Evolutionary conservation across 805 yeast genomes (phyloP).

Genomic region (Starmerella riodocensis): DNA sequence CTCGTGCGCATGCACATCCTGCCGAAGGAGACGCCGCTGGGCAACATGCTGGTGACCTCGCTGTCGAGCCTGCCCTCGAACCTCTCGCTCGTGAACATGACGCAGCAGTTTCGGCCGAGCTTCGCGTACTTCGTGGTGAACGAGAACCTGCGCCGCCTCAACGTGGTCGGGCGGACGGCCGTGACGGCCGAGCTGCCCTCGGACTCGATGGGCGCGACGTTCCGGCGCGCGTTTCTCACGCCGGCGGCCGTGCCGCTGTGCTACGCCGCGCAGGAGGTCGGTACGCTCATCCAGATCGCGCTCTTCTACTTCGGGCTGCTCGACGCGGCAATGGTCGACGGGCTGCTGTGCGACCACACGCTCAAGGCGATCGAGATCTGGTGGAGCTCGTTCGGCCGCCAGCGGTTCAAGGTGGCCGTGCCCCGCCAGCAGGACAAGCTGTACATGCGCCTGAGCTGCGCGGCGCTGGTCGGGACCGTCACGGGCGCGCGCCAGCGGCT

Average conservation of each 20-base stretch:
- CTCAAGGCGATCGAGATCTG: constrained; percentile 57
- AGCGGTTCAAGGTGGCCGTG: constrained; percentile 20
- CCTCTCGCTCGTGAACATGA: constrained; percentile 56
- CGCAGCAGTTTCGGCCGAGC: constrained; percentile 36
- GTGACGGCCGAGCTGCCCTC: constrained; percentile 51
- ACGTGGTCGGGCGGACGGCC: constrained; percentile 78
- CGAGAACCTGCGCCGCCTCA: constrained; percentile 58
- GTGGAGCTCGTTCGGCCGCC: constrained; percentile 65
- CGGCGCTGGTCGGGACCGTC: constrained; percentile 69
- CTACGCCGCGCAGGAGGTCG: constrained; percentile 62
- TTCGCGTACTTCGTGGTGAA: constrained; percentile 48
- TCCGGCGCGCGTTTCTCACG: constrained; percentile 57
- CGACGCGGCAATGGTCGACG: constrained; percentile 63
- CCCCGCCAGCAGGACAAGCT: constrained; percentile 18
- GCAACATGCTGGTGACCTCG: constrained; percentile 65
- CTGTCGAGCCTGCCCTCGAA: constrained; percentile 68
- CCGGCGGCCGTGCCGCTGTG: constrained; percentile 36
- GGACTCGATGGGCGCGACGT: constrained; percentile 69
- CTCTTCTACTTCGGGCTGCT: constrained; percentile 65
- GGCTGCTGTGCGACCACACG: constrained; percentile 68
- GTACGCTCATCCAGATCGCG: constrained; percentile 59
- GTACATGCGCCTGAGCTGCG: constrained; percentile 36
- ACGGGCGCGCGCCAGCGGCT: constrained; percentile 53
- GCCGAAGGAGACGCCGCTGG: constrained; percentile 48
- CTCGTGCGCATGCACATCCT: constrained; percentile 53